phyloP scores from a whole-genome alignment of 257 asterid species.

The Eustoma russellianum region DNA sequence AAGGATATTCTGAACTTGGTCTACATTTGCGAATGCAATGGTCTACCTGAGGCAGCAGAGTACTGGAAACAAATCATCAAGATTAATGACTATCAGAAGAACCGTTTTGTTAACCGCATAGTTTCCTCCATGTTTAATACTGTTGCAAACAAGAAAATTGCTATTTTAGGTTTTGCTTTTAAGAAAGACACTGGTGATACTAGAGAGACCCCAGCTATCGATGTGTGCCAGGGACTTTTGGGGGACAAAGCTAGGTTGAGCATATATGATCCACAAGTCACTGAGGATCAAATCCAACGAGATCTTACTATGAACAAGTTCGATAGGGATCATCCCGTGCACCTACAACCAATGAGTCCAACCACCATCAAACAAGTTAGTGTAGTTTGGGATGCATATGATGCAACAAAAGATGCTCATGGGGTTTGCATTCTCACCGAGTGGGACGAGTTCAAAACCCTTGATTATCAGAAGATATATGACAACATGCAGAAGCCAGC shows the following conservation, averaged over 20 bases:
- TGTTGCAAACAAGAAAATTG: conserved; percentile 58
- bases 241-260: conserved; percentile 65
- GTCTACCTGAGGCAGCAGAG: conserved; percentile 65
- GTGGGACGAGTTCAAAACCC: conserved; percentile 78
- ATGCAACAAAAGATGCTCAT: conserved; percentile 58
- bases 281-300: conserved; percentile 67
- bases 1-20: conserved; percentile 72
- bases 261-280: conserved; percentile 73
- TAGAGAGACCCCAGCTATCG: conserved; percentile 70
- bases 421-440: conserved; percentile 65
- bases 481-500: conserved; percentile 83
- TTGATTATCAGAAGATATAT: conserved; percentile 55
- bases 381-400: conserved; percentile 56
- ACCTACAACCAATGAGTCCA: conserved; percentile 74
- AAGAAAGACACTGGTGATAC: conserved; percentile 75
- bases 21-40: conserved; percentile 75
- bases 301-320: conserved; percentile 67
- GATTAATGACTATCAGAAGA: conserved; percentile 65
- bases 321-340: conserved; percentile 84
- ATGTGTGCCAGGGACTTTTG: conserved; percentile 64
- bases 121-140: conserved; percentile 75
- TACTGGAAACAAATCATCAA: conserved; percentile 78
- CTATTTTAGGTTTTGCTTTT: conserved; percentile 62
- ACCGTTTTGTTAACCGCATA: conserved; percentile 55
- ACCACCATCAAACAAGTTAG: conserved; percentile 52